Evolutionary conservation across 2,329 filamentous ascomycete species (phyloP).

Genomic region (Neonectria faginata): DNA sequence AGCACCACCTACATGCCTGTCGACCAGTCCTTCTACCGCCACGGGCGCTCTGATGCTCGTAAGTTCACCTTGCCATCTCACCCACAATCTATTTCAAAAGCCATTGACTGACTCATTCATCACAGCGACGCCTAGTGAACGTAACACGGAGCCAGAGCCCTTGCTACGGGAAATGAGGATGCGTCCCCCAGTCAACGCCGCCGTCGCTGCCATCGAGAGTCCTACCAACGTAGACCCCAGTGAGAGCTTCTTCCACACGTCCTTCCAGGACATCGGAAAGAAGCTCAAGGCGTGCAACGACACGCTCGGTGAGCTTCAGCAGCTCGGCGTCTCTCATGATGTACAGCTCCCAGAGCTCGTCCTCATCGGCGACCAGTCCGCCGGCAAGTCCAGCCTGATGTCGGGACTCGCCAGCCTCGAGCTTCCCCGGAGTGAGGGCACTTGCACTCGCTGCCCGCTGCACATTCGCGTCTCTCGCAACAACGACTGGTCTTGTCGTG

Average conservation of each 20-base stretch:
- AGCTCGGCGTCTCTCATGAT: conserved; percentile 77
- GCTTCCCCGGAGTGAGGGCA: conserved; percentile 76
- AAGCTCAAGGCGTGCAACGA: conserved; percentile 74
- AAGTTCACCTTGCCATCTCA: conserved; percentile 36
- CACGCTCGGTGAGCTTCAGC: conserved; percentile 74
- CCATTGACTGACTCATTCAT: conserved; percentile 24
- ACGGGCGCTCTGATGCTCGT: conserved; percentile 55
- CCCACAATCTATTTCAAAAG: background rate
- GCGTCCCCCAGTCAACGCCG: conserved; percentile 36
- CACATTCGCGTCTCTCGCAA: conserved; percentile 77
- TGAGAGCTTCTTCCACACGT: conserved; percentile 57
- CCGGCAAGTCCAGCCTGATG: conserved; percentile 80
- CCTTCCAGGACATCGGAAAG: conserved; percentile 67
- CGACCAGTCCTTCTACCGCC: conserved; percentile 43
- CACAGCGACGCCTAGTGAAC: conserved; percentile 54
- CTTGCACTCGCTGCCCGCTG: conserved; percentile 84
- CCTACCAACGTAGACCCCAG: conserved; percentile 42
- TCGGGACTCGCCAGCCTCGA: conserved; percentile 76
- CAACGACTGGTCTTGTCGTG: conserved; percentile 73
- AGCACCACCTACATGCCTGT: conserved; percentile 28
- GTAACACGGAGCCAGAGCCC: conserved; percentile 51
- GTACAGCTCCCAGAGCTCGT: conserved; percentile 82
- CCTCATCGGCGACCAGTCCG: conserved; percentile 85
- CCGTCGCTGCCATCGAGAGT: conserved; percentile 27
- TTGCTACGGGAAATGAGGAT: conserved; percentile 54